These are phyloP conservation scores for Platanthera guangdongensis DNA, from an alignment of 106 monocot genomes.

Conservation along the genomic window DNA sequence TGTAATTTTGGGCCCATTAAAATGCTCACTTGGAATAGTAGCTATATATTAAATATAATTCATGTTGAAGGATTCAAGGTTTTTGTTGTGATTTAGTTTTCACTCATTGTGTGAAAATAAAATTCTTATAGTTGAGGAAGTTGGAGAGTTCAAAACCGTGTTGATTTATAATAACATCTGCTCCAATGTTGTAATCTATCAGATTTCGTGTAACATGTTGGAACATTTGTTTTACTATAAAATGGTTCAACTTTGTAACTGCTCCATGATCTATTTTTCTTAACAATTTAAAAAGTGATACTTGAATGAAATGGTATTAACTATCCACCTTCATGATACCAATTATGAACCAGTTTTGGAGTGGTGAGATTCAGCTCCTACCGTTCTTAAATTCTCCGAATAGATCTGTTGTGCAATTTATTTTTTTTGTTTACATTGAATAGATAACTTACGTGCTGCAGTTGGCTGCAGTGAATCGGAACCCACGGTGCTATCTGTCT, in stretches of 20 bases:
- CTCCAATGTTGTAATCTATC: background rate
- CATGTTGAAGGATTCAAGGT: background rate
- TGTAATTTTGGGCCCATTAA: background rate
- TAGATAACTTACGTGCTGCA: conserved; percentile 6
- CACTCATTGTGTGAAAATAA: background rate
- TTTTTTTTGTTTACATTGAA: conserved; percentile 2
- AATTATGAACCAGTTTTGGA: background rate
- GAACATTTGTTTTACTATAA: background rate
- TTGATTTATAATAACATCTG: background rate
- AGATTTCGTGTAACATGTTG: background rate
- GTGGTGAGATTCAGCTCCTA: background rate
- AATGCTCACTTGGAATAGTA: background rate
- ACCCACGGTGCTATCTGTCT: conserved; percentile 32
- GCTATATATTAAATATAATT: background rate
- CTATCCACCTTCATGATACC: too few relatives aligned
- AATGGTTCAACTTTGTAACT: background rate
- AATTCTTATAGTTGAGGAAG: background rate
- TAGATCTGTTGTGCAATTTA: background rate
- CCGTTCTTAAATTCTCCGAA: background rate
- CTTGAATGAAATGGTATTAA: too few relatives aligned
- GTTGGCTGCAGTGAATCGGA: conserved; percentile 53
- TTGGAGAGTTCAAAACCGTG: background rate
- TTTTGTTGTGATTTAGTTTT: background rate
- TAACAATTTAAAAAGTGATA: background rate
- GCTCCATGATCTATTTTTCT: background rate